Percentiles rank a stretch among this genome's conserved stretches.
Conservation (phyloP, 2,329 filamentous ascomycete genomes). For the Cladosporium sphaerospermum region DNA sequence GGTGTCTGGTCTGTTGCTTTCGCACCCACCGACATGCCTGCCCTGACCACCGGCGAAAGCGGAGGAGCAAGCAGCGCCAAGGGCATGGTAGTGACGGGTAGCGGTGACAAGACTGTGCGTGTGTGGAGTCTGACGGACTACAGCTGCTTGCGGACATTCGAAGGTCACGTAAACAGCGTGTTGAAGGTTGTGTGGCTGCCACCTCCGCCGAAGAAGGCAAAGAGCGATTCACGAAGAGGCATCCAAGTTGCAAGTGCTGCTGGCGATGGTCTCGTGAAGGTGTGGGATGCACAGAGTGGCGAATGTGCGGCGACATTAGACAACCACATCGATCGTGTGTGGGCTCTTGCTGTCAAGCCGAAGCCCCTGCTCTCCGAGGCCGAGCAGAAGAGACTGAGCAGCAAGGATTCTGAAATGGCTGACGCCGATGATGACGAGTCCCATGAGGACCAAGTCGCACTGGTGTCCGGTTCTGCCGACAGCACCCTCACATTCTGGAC, state of each 20-base stretch:
- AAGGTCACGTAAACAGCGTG: conserved; percentile 93
- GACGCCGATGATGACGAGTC: conserved; percentile 26
- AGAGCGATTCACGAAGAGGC: conserved; percentile 47
- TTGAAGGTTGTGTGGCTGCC: conserved; percentile 88
- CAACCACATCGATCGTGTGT: conserved; percentile 94
- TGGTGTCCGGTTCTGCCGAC: conserved; percentile 88
- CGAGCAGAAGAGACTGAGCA: conserved; percentile 12
- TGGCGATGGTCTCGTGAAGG: conserved; percentile 89
- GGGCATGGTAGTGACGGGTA: conserved; percentile 81
- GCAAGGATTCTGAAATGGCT: conserved; percentile 26
- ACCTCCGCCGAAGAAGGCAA: conserved; percentile 32
- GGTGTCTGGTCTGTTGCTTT: conserved; percentile 96
- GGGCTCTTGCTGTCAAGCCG: conserved; percentile 74
- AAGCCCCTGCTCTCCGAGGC: conserved; percentile 21
- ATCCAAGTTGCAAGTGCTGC: conserved; percentile 78
- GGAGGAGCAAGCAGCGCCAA: conserved; percentile 58
- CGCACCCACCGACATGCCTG: conserved; percentile 69
- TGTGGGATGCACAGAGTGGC: conserved; percentile 84
- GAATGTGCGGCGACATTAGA: conserved; percentile 86
- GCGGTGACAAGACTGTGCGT: conserved; percentile 92
- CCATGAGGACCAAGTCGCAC: conserved; percentile 23
- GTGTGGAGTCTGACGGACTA: conserved; percentile 93
- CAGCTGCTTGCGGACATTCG: conserved; percentile 85
- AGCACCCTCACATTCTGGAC: conserved; percentile 93
- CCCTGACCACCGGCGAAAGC: conserved; percentile 63